Conservation (phyloP, 805 yeast species). For the Wickerhamiella brachini region DNA sequence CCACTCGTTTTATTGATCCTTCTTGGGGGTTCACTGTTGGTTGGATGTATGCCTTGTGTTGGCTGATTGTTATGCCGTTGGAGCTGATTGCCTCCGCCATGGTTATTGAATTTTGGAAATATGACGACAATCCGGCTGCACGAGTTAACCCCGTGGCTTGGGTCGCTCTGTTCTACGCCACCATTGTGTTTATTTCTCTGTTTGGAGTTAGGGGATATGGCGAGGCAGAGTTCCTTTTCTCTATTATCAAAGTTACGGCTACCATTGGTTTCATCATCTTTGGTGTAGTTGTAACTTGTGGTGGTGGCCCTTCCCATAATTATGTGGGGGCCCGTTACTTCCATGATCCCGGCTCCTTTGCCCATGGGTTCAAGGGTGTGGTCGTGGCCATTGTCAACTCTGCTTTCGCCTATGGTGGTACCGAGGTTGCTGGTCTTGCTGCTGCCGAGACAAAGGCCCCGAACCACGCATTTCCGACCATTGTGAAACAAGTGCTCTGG, state of each 20-base stretch:
- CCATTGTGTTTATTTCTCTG: conserved; percentile 28
- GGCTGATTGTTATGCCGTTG: conserved; percentile 46
- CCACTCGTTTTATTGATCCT: conserved; percentile 45
- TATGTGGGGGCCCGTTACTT: conserved; percentile 46
- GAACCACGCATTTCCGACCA: conserved; percentile 54
- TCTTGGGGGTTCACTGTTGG: conserved; percentile 55
- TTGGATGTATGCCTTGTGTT: conserved; percentile 49
- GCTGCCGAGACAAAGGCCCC: conserved; percentile 66
- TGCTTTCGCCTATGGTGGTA: conserved; percentile 57
- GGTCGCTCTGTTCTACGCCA: conserved; percentile 42
- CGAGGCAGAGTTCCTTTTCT: conserved; percentile 54
- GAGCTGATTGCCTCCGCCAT: conserved; percentile 48
- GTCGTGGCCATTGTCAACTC: conserved; percentile 44
- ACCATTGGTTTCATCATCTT: conserved; percentile 46
- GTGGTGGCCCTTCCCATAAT: conserved; percentile 53
- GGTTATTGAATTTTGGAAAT: conserved; percentile 39
- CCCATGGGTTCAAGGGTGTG: conserved; percentile 54
- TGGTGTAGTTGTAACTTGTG: conserved; percentile 40
- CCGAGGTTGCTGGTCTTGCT: conserved; percentile 57
- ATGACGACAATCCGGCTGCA: conserved; percentile 25
- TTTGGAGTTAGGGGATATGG: conserved; percentile 49
- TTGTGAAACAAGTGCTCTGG: conserved; percentile 54
- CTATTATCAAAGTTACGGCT: conserved; percentile 42
- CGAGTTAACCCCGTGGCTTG: conserved; percentile 40
- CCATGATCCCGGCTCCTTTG: conserved; percentile 46